Base-by-base conservation (phyloP, 2,329 filamentous ascomycete genomes). In the Fusarium lyarnte region DNA sequence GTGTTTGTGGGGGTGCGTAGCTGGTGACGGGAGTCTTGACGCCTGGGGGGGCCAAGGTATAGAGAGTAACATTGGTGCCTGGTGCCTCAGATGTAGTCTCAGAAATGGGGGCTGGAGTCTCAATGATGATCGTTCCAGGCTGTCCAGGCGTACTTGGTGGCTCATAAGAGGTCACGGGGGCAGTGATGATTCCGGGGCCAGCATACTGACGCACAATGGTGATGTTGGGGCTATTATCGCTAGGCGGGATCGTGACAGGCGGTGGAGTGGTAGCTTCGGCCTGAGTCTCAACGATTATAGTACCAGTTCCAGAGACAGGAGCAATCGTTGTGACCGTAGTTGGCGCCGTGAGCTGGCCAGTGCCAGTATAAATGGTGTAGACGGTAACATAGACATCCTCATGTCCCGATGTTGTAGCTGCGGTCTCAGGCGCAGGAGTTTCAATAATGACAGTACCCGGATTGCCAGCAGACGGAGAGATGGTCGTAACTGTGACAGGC, bases 371-470 rank as follows among this genome's bases (percentile, higher is more conserved):
- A 5, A 63, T 53, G 29, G 67, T 67, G 57, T 63, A 70, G 7
- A 71, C 53, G 3, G 68, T 71, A 16, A 71, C 47, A 29, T 63
- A 70, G n/a, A 59, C 51, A 33, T 65, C 55, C 39, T 55, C 31
- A 13, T 47, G 36, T 21, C 31, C 36, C 29, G 47, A 19, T 23
- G 25, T 63, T 12, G 55, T 62, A 17, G 63, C n/a, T 25, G 19
- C 36, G 6, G 41, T 35, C 13, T 39, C 19, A 14, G 42, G 58
- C 23, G 61, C 55, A 3, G 69, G 60, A 2, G 70, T 72, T 38
- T 72, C 70, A 14, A 72, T 70, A 5, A 72, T 70, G 6, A 72
- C 69, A 23, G 65, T 72, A 6, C 70, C 69, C 9, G 70, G 69
- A 21, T 73, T 51, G 4, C 64, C 66, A 17, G 49, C 49, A 23